phyloP scores from a whole-genome alignment of 495 filamentous ascomycete species.

The Trichoderma asperelloides region DNA sequence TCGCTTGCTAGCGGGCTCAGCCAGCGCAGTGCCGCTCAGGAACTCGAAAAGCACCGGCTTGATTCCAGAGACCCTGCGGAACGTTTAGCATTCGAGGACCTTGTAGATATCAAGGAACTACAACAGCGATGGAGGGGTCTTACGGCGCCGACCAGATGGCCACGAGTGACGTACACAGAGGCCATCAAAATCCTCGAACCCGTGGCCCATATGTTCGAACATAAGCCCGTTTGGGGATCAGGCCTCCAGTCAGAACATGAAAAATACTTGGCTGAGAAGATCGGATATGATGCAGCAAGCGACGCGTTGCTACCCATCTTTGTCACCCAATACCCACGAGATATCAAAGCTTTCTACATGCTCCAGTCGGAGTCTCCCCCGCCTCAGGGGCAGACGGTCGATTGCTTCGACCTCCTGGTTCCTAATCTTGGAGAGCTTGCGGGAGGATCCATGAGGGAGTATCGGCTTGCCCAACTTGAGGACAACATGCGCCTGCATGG shows the following conservation, averaged over 20 bases:
- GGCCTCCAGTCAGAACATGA: constrained; percentile 91
- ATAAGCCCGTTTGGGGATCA: constrained; percentile 57
- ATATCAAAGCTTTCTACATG: constrained; percentile 97
- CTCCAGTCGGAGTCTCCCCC: constrained; percentile 37
- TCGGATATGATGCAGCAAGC: constrained; percentile 46
- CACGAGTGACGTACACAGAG: constrained; percentile 74
- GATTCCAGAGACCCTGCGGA: constrained; percentile 2
- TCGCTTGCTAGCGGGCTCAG: constrained; percentile 47
- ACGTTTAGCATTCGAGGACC: constrained; percentile 9
- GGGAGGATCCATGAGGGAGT: constrained; percentile 89
- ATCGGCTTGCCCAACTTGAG: constrained; percentile 62
- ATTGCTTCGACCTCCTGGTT: constrained; percentile 92
- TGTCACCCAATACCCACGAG: constrained; percentile 81
- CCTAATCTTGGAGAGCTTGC: constrained; percentile 84
- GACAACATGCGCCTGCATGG: constrained; percentile 50
- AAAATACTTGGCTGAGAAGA: constrained; percentile 64
- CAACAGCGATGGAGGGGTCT: constrained; percentile 63
- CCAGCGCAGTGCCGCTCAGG: constrained; percentile 48
- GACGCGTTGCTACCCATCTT: constrained; percentile 58
- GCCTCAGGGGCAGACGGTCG: constrained; percentile 52
- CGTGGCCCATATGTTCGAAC: constrained; percentile 56
- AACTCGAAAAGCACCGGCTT: constrained; percentile 37
- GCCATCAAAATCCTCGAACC: constrained; percentile 60
- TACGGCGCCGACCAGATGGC: constrained; percentile 48
- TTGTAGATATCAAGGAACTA: constrained; percentile 39